These are phyloP conservation scores for Brassica cretica DNA, from an alignment of 345 rosid species.

Conservation along the genomic window DNA sequence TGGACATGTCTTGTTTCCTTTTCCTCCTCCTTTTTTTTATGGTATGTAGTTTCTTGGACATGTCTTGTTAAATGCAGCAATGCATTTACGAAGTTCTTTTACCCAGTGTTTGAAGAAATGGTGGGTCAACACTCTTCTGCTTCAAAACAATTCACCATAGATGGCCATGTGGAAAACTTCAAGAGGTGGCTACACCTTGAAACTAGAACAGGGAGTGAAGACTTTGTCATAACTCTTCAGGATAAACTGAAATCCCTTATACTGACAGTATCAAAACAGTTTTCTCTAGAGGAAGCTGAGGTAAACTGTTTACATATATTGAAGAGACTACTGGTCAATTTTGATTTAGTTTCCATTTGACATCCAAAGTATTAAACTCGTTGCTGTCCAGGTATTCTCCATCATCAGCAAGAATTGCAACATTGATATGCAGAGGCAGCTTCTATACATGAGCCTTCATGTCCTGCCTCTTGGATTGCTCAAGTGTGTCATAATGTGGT, in stretches of 20 bases:
- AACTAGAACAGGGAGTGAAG: conserved; percentile 19
- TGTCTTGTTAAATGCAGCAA: conserved; percentile 45
- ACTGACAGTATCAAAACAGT: conserved; percentile 41
- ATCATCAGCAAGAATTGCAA: conserved; percentile 50
- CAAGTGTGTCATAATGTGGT: conserved; percentile 67
- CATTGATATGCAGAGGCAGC: conserved; percentile 54
- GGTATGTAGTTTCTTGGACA: conserved; percentile 18
- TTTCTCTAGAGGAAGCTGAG: conserved; percentile 58
- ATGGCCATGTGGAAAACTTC: conserved; percentile 46
- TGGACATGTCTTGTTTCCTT: conserved; percentile 3
- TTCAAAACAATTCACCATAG: conserved; percentile 35
- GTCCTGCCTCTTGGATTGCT: conserved; percentile 76
- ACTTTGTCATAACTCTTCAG: conserved; percentile 47
- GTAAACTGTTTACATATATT: conserved; percentile 37
- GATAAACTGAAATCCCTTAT: conserved; percentile 47
- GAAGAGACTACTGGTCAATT: no score
- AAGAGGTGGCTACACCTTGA: conserved; percentile 44
- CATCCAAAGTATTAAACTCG: background rate
- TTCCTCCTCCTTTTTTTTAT: background rate
- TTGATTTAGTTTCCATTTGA: no score
- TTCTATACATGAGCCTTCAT: conserved; percentile 53
- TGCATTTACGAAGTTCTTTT: conserved; percentile 58
- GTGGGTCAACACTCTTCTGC: conserved; percentile 32
- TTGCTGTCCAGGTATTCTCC: conserved; percentile 53
- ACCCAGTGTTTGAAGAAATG: conserved; percentile 49